Conservation (phyloP, 2,329 filamentous ascomycete genomes). For the Ophiocordyceps unilateralis region DNA sequence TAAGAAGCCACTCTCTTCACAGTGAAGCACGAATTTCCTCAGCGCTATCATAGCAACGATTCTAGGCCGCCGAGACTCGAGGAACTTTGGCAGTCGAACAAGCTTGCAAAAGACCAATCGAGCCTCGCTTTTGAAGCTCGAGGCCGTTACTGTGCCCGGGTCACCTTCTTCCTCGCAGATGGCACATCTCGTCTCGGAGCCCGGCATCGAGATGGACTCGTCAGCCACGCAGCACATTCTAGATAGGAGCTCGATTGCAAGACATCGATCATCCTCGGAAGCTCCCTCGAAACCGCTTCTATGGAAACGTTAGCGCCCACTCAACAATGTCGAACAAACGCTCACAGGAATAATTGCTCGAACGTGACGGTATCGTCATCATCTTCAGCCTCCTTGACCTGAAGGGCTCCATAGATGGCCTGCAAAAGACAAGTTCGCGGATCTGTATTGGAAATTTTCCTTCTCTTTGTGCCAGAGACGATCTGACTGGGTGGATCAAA, state of each 20-base stretch:
- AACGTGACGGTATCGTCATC: conserved; percentile 12
- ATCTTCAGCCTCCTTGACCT: conserved; percentile 7
- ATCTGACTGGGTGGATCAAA: conserved; percentile 5
- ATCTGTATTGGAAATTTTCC: conserved; percentile 11
- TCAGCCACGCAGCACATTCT: conserved; percentile 20
- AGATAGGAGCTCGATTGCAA: conserved; percentile 36
- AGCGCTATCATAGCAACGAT: conserved; percentile 57
- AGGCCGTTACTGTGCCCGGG: not conserved
- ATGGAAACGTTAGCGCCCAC: conserved; percentile 5
- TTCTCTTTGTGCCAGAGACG: conserved; percentile 10
- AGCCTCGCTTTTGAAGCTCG: conserved; percentile 16
- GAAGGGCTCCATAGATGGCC: conserved; percentile 13
- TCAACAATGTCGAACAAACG: not conserved
- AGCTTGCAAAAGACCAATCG: conserved; percentile 29
- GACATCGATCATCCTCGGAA: conserved; percentile 30
- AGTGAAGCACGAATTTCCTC: conserved; percentile 52
- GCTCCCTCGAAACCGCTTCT: conserved; percentile 27
- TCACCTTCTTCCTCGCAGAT: conserved; percentile 8
- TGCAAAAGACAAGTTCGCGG: conserved; percentile 6
- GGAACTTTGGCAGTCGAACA: conserved; percentile 25
- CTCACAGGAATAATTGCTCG: conserved; percentile 25
- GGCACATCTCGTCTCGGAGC: conserved; percentile 5
- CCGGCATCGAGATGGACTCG: conserved; percentile 1
- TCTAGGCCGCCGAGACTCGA: conserved; percentile 40
- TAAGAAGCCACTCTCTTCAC: conserved; percentile 37